Evolutionary conservation across 768 basidiomycete genomes (phyloP).

Genomic region (Rhodotorula taiwanensis): DNA sequence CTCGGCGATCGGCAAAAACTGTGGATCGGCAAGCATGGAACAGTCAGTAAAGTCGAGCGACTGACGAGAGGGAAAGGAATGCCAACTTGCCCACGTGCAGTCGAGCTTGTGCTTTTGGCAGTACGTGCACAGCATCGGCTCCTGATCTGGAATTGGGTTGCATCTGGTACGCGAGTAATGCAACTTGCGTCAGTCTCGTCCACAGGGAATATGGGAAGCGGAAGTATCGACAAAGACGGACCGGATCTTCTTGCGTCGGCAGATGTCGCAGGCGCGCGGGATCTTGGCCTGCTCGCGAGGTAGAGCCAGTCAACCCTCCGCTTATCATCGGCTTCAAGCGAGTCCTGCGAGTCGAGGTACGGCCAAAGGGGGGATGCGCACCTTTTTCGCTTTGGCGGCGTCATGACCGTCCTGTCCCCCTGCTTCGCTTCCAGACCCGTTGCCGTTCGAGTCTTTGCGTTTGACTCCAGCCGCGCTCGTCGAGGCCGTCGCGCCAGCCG

Average conservation of each 20-base stretch:
- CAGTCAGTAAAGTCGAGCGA: too few relatives aligned
- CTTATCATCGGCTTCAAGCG: not conserved
- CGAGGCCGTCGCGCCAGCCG: too few relatives aligned
- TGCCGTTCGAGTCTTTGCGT: too few relatives aligned
- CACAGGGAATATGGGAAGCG: constrained; percentile 15
- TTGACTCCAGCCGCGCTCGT: too few relatives aligned
- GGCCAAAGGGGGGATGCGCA: not conserved
- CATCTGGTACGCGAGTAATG: constrained; percentile 53
- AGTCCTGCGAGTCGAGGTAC: too few relatives aligned
- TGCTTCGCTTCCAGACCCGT: not conserved
- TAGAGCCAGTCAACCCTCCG: too few relatives aligned
- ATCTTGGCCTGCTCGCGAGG: constrained; percentile 55
- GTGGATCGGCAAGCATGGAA: not conserved
- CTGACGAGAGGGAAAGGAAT: not conserved
- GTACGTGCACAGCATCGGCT: constrained; percentile 80
- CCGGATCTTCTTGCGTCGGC: constrained; percentile 83
- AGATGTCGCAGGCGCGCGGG: constrained; percentile 84
- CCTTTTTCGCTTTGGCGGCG: not conserved
- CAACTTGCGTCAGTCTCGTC: too few relatives aligned
- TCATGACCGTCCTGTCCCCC: not conserved
- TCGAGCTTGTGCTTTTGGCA: constrained; percentile 90
- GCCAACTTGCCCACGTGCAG: constrained; percentile 63
- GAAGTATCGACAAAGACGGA: constrained; percentile 41
- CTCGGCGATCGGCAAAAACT: constrained; percentile 93
- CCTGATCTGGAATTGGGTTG: constrained; percentile 71